Base-by-base conservation (phyloP, 2,329 filamentous ascomycete species). In the Cryphonectria japonica region DNA sequence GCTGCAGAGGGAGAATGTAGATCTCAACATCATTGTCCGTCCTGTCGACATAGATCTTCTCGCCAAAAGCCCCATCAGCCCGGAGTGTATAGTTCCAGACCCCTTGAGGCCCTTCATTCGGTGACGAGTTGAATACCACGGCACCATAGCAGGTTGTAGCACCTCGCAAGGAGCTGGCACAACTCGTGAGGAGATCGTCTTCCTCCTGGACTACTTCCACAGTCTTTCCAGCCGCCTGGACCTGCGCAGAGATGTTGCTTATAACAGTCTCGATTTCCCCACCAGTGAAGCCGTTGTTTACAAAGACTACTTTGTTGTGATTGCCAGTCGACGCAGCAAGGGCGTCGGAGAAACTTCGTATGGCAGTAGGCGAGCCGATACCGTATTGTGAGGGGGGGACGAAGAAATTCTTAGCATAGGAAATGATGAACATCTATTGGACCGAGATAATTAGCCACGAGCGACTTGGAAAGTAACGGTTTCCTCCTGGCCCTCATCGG, bases 351-450 rank as follows among this genome's bases (percentile, higher is more conserved):
- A 97, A 85, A 14, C 88, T 86, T 71, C 90, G 87, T 73, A 97
- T 81, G 0, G 89, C 85, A 8, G 81, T 83, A 0, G 89, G 80
- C 0, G 84, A 78, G 61, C 91, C 92, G 74, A 97, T 89, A 61
- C 95, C 95, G 76, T 87, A 97, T 3, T 86, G 82, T 0, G 92
- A 91, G 1, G 93, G 91, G 0, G 93, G 91, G 3, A 95, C 88
- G 76, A 97, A 95, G 73, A 97, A 88, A 78, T 95, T 95, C 75
- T 93, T 91, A 22, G 93, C 91, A 79, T 92, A 95, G 68, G 84
- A 87, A 72, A 92, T 85, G 76, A 91, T 89, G 32, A 85, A 81
- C 57, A 87, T 73, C 71, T 73, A 52, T 19, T 9, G 8, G 9
- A 29, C 8, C 22, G 19, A n/a, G 4, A 34, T 43, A 3, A 39